Evolutionary conservation across 2,329 filamentous ascomycete genomes (phyloP).

Genomic region (Aspergillus aculeatus): DNA sequence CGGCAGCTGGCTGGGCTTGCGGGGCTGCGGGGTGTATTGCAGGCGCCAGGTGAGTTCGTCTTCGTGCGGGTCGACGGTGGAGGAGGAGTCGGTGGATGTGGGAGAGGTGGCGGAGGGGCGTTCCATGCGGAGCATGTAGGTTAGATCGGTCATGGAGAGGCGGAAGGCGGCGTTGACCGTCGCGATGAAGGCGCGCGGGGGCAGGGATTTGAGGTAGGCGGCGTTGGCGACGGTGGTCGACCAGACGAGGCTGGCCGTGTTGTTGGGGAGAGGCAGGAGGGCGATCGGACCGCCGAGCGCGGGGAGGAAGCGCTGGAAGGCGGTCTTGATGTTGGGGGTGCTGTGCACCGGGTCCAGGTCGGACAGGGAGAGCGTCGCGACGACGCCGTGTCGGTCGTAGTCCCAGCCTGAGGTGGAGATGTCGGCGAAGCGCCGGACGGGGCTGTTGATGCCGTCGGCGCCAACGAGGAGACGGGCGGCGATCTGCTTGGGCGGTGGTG

Average conservation of each 20-base stretch:
- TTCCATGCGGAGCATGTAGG: constrained; percentile 71
- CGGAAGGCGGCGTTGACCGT: constrained; percentile 95
- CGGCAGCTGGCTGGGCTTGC: constrained; percentile 58
- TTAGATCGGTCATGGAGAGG: constrained; percentile 73
- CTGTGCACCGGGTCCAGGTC: constrained; percentile 32
- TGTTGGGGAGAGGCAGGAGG: constrained; percentile 82
- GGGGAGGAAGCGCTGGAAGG: constrained; percentile 93
- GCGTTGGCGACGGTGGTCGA: constrained; percentile 83
- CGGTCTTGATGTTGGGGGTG: constrained; percentile 60
- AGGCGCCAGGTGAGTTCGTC: constrained; percentile 85
- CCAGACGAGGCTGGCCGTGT: constrained; percentile 86
- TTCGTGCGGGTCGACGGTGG: constrained; percentile 50
- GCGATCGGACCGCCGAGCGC: constrained; percentile 77
- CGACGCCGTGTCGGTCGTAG: constrained; percentile 84
- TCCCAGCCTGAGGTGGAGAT: constrained; percentile 90
- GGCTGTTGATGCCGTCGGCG: constrained; percentile 92
- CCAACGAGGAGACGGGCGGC: constrained; percentile 84
- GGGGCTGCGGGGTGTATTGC: constrained; percentile 62
- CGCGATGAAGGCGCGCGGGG: constrained; percentile 70
- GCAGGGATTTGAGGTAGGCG: constrained; percentile 72
- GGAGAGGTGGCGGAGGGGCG: constrained; percentile 26
- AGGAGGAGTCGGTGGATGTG: constrained; percentile 8
- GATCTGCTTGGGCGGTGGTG: constrained; percentile 52
- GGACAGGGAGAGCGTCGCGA: constrained; percentile 78
- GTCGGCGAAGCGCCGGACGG: constrained; percentile 82